Evolutionary conservation across 352 stramenopile species (phyloP), one percentile per base, ranked within the genome.

Genomic region (Discostella stelligera): DNA sequence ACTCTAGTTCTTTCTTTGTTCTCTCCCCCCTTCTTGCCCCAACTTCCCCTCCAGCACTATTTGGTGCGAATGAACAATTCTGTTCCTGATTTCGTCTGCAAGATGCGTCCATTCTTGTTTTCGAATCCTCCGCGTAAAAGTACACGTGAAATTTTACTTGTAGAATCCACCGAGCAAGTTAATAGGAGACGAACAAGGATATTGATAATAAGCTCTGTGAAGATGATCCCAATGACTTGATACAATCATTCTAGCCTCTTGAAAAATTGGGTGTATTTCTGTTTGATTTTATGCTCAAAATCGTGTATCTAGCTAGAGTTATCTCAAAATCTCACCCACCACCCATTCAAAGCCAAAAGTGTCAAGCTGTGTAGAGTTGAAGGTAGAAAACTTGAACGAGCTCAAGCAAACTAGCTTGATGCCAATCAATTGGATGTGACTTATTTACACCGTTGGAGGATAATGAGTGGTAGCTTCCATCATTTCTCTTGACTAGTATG

Each of bases 181-280:
- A 14, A 1, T 10, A 1, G 37, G 1, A 44, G 37, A 10, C 37
- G 13, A 44, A 44, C 7, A 44, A 44, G 7, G 37, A 14, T 44
- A 14, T 44, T 44, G 37, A 44, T 10, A 44, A 14, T 41, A 14
- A 44, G 37, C 11, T 14, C 11, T 44, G 3, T 10, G 37, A 44
- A 44, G 37, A 44, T 44, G 11, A 44, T 13, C 7, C 13, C 37
- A 44, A 44, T 44, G 7, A 44, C 4, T 3, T 14, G 37, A 44
- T 44, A 8, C 37, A 44, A 14, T 62, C 20, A 63, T 63, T 63
- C 55, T 23, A 53, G 0, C 9, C 46, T 23, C 46, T 53, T 67
- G 49, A 58, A 56, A 37, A 32, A 46, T 68, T 52, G 9, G 59
- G 61, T 27, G 41, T 67, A 39, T n/a, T 49, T 44, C 20, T 32